Base-by-base conservation (phyloP, 2,329 filamentous ascomycete species). In the Fusarium nanum region DNA sequence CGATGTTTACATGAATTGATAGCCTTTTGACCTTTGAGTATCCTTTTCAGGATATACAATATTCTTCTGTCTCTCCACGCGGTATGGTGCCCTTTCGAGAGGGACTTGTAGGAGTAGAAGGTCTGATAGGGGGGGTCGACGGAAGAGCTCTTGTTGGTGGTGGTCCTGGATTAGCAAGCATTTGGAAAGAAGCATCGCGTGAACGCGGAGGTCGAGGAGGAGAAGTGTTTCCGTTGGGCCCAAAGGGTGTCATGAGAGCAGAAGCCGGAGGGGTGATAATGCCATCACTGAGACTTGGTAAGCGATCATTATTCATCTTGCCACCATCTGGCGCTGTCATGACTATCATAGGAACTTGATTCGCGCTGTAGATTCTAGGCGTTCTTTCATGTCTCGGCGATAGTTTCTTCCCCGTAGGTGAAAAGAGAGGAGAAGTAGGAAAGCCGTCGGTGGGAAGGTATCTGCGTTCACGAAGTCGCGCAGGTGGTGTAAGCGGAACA, bases 381-480 rank as follows among this genome's bases (percentile, higher is more conserved):
- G 62, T 68, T 14, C 63, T 58, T 49, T 81, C 76, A 16, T 77
- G 73, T n/a, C 77, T 75, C 13, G 81, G 79, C 5, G 79, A 71
- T 14, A 80, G 69, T 40, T 78, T 83, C 70, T 71, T 80, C 7
- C 77, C 78, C 2, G 78, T 79, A 0, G 81, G 79, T 1, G 79
- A 72, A 67, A 77, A 80, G 25, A 82, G 76, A 3, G 83, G 80
- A 7, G 81, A 81, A 7, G 79, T 65, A 0, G 81, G 80, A 44
- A 83, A 82, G 6, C 56, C 60, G 47, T 64, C 64, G 53, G 73
- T 55, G 2, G 82, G 77, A 20, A 87, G 79, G 49, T 83, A 79
- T 37, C 76, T 81, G 8, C 85, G 81, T 53, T 86, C 84, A 54
- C 82, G 79, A 3, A 87, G 80, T 20, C 84, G 81, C 3, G 81